Percentiles rank a stretch among this genome's conserved stretches.
These are phyloP conservation scores for Kwoniella mangroviensis DNA, from an alignment of 768 basidiomycete species.

Conservation along the genomic window DNA sequence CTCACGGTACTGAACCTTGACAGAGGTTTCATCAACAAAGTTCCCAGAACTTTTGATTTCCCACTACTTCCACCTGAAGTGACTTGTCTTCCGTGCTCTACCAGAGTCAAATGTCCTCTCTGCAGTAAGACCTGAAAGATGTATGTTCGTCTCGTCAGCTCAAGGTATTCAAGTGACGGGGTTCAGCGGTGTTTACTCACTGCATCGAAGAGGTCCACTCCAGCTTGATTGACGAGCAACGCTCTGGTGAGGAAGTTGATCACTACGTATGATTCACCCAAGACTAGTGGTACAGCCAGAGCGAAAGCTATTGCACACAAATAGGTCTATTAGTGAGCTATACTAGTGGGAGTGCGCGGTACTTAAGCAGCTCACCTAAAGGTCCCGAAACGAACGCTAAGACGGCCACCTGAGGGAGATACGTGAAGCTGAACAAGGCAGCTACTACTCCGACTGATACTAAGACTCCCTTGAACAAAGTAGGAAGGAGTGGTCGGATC, in stretches of 20 bases:
- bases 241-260: constrained; percentile 62
- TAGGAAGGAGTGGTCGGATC: constrained; percentile 48
- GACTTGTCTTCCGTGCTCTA: constrained; percentile 59
- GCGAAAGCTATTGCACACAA: constrained; percentile 59
- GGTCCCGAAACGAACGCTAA: constrained; percentile 70
- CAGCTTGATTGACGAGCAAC: constrained; percentile 61
- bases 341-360: not conserved
- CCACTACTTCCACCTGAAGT: constrained; percentile 42
- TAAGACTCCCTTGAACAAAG: constrained; percentile 48
- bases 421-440: constrained; percentile 62
- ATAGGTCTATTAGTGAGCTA: not conserved
- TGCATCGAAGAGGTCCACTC: constrained; percentile 63
- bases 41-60: constrained; percentile 62
- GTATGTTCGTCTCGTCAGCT: not conserved
- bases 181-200: constrained; percentile 40
- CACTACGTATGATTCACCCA: constrained; percentile 61
- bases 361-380: constrained; percentile 59
- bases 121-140: constrained; percentile 57
- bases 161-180: not conserved
- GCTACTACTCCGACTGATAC: constrained; percentile 50
- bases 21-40: constrained; percentile 60
- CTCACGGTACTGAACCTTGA: constrained; percentile 57
- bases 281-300: constrained; percentile 62
- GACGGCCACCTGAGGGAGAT: constrained; percentile 70
- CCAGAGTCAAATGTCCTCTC: constrained; percentile 61